Evolutionary conservation across 345 rosid species (phyloP).

Genomic region (Salix dunnii): DNA sequence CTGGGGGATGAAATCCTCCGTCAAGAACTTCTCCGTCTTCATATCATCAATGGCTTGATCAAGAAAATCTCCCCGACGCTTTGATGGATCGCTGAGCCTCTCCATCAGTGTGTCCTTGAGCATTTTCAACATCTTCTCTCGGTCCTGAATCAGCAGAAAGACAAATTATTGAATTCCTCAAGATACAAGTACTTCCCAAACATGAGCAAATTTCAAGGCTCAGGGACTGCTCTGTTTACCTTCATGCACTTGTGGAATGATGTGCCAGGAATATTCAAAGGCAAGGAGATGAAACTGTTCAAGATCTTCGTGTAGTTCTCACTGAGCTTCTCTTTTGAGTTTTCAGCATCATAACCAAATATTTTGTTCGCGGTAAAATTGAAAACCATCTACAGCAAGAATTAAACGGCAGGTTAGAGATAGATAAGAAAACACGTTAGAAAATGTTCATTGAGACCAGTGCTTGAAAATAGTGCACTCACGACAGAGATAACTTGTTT

Average conservation of each 20-base stretch:
- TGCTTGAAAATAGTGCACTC: background rate
- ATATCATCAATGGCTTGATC: slow-evolving; percentile 21
- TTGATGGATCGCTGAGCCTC: slow-evolving; percentile 14
- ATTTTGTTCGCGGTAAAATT: slow-evolving; percentile 22
- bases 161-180: background rate
- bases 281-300: slow-evolving; percentile 26
- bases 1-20: slow-evolving; percentile 23
- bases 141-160: slow-evolving; percentile 10
- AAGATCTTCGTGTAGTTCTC: slow-evolving; percentile 12
- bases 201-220: background rate
- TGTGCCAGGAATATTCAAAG: slow-evolving; percentile 39
- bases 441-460: background rate
- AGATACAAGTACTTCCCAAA: too few species aligned
- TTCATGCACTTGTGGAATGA: slow-evolving; percentile 34
- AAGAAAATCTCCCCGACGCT: slow-evolving; percentile 21
- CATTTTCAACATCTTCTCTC: slow-evolving; percentile 1
- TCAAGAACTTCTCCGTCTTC: slow-evolving; percentile 24
- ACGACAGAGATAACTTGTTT: slow-evolving; percentile 3
- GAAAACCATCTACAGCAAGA: slow-evolving; percentile 21
- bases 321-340: slow-evolving; percentile 7
- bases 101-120: slow-evolving; percentile 9
- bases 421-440: background rate
- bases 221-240: slow-evolving; percentile 10
- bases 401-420: too few species aligned
- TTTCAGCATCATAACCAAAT: slow-evolving; percentile 19